These are phyloP conservation scores for Syzygium syzygioides DNA, from an alignment of 441 rosid genomes.

Conservation along the genomic window DNA sequence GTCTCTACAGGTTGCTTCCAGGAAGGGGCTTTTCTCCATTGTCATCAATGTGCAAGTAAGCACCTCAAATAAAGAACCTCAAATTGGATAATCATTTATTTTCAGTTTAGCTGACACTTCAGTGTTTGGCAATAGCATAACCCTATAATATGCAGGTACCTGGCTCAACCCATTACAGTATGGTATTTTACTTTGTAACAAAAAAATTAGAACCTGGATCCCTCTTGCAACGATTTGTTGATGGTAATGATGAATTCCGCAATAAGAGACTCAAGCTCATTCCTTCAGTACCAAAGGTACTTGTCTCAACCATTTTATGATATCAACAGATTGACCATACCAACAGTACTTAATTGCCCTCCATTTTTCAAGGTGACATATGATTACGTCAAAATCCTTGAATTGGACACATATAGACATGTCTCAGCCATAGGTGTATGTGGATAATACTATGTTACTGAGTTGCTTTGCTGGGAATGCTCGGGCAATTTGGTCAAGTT, in stretches of 20 bases:
- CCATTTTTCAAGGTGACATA: not conserved
- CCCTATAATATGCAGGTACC: slow-evolving; percentile 58
- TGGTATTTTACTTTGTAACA: slow-evolving; percentile 92
- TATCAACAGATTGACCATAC: not conserved
- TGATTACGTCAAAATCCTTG: not conserved
- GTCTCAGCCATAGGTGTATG: not conserved
- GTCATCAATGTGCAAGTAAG: slow-evolving; percentile 93
- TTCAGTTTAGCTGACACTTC: not conserved
- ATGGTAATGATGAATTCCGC: slow-evolving; percentile 97
- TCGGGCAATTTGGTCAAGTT: not conserved
- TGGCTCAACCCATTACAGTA: slow-evolving; percentile 94
- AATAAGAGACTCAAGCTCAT: slow-evolving; percentile 96
- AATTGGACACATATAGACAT: not conserved
- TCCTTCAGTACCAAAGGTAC: slow-evolving; percentile 94
- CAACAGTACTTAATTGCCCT: not conserved
- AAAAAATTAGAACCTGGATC: slow-evolving; percentile 75
- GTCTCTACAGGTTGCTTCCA: slow-evolving; percentile 72
- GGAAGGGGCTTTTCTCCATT: slow-evolving; percentile 81
- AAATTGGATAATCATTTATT: not conserved
- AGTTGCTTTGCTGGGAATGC: not conserved
- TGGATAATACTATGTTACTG: not conserved
- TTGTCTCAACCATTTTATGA: slow-evolving; percentile 6
- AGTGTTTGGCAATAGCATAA: not conserved
- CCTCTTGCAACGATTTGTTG: slow-evolving; percentile 92
- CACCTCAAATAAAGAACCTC: slow-evolving; percentile 2